Evolutionary conservation across 805 yeast species (phyloP).

Genomic region (Zygotorulaspora danielsina): DNA sequence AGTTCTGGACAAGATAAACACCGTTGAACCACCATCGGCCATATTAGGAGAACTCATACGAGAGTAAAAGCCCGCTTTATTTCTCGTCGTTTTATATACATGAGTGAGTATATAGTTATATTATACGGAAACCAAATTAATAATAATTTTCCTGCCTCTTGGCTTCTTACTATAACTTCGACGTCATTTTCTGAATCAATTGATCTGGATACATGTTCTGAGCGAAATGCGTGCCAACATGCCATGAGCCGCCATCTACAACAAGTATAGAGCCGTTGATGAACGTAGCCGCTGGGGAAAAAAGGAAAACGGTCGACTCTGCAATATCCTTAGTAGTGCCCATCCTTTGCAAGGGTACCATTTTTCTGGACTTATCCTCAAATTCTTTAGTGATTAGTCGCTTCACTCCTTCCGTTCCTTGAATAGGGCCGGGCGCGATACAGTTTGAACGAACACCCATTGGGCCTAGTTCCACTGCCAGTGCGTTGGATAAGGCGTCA

Average conservation of each 20-base stretch:
- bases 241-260: constrained; percentile 94
- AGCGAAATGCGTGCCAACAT: constrained; percentile 48
- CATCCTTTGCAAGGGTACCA: constrained; percentile 54
- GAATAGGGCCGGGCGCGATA: constrained; percentile 90
- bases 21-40: constrained; percentile 20
- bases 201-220: constrained; percentile 44
- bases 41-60: constrained; percentile 16
- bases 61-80: constrained; percentile 6
- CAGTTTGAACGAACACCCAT: constrained; percentile 78
- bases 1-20: constrained; percentile 18
- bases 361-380: constrained; percentile 39
- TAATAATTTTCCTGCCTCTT: too few relatives aligned
- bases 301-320: constrained; percentile 75
- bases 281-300: constrained; percentile 76
- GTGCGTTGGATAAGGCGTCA: constrained; percentile 76
- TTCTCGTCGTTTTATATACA: background rate
- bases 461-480: constrained; percentile 91
- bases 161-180: constrained; percentile 38
- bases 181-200: constrained; percentile 34
- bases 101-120: background rate
- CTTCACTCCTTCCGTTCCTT: constrained; percentile 78
- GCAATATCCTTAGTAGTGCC: constrained; percentile 81
- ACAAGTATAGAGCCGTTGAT: constrained; percentile 73
- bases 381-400: constrained; percentile 49
- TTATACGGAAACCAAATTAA: too few relatives aligned